Base-by-base conservation (phyloP, 1,284 basidiomycete genomes). In the Puccinia hordei region DNA sequence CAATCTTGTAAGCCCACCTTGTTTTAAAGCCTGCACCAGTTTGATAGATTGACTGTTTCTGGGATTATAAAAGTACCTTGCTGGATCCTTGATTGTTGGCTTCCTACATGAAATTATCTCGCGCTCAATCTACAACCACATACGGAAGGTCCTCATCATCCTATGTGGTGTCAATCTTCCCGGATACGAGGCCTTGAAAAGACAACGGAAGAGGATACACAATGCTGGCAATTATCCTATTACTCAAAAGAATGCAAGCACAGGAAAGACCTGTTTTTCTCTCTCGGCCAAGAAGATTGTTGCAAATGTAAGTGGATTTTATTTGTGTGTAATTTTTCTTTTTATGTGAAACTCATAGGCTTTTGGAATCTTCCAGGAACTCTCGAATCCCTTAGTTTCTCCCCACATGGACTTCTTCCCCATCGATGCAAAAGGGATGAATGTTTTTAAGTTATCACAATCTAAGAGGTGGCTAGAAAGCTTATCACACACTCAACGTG, bases 381-480 rank as follows among this genome's bases (percentile, higher is more conserved):
- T 66, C 1, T 24, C 41, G 2, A 66, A 66, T 66, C 63, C 63
- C 2, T 66, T 66, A 30, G 35, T 41, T 17, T n/a, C 8, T 44
- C 63, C 17, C 9, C 61, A 63, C 17, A 6, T 63, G 6, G 61
- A 63, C 24, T 63, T 44, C 41, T 44, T 44, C 15, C 38, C 41
- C 19, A 27, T n/a, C 8, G 19, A 44, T 30, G 35, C 19, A 19
- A 30, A 66, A 12, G 63, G 63, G 12, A 66, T 24, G 30, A 66
- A 66, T 44, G 9, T 66, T 4, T 66, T 66, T 17, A 66, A 66
- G 19, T 66, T 66, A 66, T 66, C 63, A 41, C 63, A 66, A 66
- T 66, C 63, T 24, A 22, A 9, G 22, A n/a, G 33, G 27, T 44
- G 63, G 63, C 38, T 41, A 22, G 17, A 22, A n/a, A 19, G 24